Evolutionary conservation across 441 rosid species (phyloP).

Genomic region (Euphorbia corollata): DNA sequence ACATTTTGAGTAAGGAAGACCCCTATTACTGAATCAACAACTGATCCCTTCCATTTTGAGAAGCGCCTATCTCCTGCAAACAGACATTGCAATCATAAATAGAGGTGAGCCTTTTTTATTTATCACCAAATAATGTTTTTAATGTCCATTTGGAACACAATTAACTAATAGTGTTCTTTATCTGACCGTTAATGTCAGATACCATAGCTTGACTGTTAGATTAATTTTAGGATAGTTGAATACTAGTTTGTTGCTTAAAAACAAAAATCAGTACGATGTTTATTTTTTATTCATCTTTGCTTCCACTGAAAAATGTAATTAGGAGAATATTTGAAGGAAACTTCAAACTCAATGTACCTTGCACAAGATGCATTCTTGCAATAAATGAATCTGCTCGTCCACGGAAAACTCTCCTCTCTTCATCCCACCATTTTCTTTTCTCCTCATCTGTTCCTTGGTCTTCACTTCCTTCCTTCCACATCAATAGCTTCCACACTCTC

Average conservation of each 20-base stretch:
- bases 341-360: constrained; percentile 43
- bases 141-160: neutral
- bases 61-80: constrained; percentile 93
- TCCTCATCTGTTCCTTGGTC: constrained; percentile 44
- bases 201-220: neutral
- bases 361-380: constrained; percentile 95
- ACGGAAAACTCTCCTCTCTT: constrained; percentile 67
- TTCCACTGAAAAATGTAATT: neutral
- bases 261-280: neutral
- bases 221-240: neutral
- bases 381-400: constrained; percentile 89
- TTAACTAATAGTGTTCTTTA: neutral
- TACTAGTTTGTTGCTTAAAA: neutral
- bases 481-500: constrained; percentile 77
- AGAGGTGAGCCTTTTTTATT: constrained; percentile 12
- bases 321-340: neutral
- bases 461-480: constrained; percentile 64
- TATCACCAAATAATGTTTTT: neutral
- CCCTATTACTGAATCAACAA: constrained; percentile 79
- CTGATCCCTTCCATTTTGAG: constrained; percentile 97
- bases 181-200: neutral
- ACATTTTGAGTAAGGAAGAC: constrained; percentile 98
- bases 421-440: constrained; percentile 79
- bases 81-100: constrained; percentile 15
- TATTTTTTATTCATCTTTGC: too few relatives aligned